Conservation (phyloP, 768 basidiomycete genomes). For the Boletus eberwhitei region DNA sequence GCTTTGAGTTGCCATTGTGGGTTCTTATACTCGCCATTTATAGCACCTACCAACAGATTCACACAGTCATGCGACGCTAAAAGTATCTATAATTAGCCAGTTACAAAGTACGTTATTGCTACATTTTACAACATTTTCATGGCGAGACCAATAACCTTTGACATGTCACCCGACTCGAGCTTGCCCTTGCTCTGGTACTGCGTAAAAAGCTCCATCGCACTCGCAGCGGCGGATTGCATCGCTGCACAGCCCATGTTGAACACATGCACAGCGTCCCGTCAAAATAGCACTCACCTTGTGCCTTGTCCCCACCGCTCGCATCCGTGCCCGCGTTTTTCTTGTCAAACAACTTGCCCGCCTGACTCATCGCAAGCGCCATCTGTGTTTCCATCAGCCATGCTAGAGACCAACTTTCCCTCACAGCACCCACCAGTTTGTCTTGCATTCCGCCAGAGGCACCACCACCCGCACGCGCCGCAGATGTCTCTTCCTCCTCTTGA, state of each 20-base stretch:
- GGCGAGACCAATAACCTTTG: constrained; percentile 23
- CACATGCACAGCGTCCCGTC: neutral
- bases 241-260: constrained; percentile 12
- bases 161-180: constrained; percentile 32
- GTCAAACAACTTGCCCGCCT: constrained; percentile 31
- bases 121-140: constrained; percentile 23
- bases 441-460: constrained; percentile 21
- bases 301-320: constrained; percentile 18
- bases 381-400: constrained; percentile 1
- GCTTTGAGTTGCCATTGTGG: neutral
- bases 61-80: neutral
- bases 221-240: constrained; percentile 32
- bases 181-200: constrained; percentile 26
- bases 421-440: constrained; percentile 28
- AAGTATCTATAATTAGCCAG: neutral
- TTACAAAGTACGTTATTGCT: no score
- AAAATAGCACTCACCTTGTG: constrained; percentile 20
- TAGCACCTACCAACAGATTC: constrained; percentile 1
- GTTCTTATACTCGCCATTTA: constrained; percentile 12
- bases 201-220: constrained; percentile 26
- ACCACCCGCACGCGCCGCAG: constrained; percentile 2
- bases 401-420: neutral
- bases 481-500: constrained; percentile 4
- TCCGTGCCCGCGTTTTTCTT: constrained; percentile 27
- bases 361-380: constrained; percentile 32